Conservation (phyloP, 441 rosid species). For the Eruca vesicaria region DNA sequence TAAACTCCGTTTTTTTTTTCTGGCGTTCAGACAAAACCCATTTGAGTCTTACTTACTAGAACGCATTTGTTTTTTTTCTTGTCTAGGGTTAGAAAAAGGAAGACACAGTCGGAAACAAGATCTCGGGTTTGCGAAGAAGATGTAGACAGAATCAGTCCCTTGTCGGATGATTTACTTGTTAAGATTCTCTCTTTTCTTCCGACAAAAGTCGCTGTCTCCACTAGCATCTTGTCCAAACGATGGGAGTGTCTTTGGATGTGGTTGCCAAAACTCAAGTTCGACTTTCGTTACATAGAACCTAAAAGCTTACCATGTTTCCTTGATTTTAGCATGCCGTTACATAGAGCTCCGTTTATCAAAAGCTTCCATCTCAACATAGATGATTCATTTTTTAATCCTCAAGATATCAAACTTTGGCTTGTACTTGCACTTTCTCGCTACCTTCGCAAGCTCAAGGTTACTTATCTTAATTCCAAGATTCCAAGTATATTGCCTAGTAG, state of each 20-base stretch:
- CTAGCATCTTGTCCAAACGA: background rate
- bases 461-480: background rate
- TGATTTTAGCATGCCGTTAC: background rate
- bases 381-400: background rate
- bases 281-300: no score
- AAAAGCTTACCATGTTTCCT: background rate
- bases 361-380: background rate
- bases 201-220: background rate
- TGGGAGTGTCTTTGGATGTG: background rate
- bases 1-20: no score
- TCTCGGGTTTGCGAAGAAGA: no score
- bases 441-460: background rate
- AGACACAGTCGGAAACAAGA: no score
- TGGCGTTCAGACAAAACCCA: no score
- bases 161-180: background rate
- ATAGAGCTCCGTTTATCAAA: constrained; percentile 15
- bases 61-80: no score
- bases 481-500: background rate
- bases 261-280: background rate
- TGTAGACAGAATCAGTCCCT: background rate
- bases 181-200: background rate
- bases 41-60: no score
- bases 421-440: background rate
- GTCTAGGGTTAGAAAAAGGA: no score
- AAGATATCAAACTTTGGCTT: background rate